Base-by-base conservation (phyloP, 2,329 filamentous ascomycete genomes). In the Ophiostoma sp. region DNA sequence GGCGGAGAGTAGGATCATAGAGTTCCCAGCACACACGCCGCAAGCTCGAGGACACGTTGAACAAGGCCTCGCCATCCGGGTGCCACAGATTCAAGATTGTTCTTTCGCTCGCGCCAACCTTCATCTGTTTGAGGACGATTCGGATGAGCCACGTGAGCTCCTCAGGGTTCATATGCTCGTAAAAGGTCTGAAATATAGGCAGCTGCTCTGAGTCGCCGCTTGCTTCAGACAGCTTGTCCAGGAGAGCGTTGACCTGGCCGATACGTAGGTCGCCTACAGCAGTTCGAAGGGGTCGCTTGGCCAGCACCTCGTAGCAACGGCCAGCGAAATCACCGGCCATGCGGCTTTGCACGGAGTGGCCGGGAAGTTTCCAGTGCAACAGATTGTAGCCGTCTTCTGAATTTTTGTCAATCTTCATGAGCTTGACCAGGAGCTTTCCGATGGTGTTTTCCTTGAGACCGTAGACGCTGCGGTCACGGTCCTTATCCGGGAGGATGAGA, bases 11-110 rank as follows among this genome's bases (percentile, higher is more conserved):
- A 0, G 89, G 89, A 75, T 97, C 88, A 73, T 86, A 87, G 2
- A 99, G 81, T 76, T 98, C 93, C 94, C 95, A 98, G 75, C 95
- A 99, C 0, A 99, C 94, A 49, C 93, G 85, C 6, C 92, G 86
- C 69, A 99, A 81, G 74, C 90, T 97, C 16, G 92, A 97, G 0
- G 93, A 97, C 4, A 97, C 92, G 75, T 89, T 96, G 78, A 96
- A 98, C 0, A 94, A 78, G 5, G 83, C 84, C 74, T 92, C 89
- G 2, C 87, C 91, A 73, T 94, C 89, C 0, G 88, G 88, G 75
- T 95, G 91, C 90, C 90, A 94, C 40, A 91, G 78, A 74, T 94
- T 86, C 68, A 99, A 85, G 69, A 98, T 85, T 0, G 93, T 97
- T 78, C 90, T 92, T 78, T 97, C 93, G 0, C 92, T 93, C 12